Evolutionary conservation across 495 filamentous ascomycete genomes (phyloP).

Genomic region (Aspergillus ostianus): DNA sequence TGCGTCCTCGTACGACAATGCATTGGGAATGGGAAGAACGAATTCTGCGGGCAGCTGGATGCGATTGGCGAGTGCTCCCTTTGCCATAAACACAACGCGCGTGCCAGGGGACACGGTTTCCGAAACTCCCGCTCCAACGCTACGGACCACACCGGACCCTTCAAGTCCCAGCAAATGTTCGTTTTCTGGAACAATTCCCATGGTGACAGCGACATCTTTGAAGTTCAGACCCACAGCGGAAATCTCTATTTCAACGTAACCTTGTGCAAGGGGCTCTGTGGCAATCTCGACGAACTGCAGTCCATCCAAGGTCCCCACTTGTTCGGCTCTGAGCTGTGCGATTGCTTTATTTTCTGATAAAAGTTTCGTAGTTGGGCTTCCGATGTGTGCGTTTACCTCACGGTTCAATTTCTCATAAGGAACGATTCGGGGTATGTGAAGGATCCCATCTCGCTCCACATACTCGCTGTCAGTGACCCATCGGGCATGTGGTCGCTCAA

Average conservation of each 20-base stretch:
- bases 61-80: constrained; percentile 31
- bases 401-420: not conserved
- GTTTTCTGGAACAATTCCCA: constrained; percentile 37
- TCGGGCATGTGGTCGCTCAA: not conserved
- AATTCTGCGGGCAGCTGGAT: constrained; percentile 15
- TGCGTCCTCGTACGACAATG: constrained; percentile 39
- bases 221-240: constrained; percentile 31
- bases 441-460: not conserved
- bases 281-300: constrained; percentile 32
- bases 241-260: constrained; percentile 33
- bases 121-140: constrained; percentile 24
- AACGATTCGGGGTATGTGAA: not conserved
- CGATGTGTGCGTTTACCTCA: not conserved
- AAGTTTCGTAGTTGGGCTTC: not conserved
- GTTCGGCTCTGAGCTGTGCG: not conserved
- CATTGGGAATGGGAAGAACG: constrained; percentile 31
- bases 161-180: constrained; percentile 37
- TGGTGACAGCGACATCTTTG: constrained; percentile 35
- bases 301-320: constrained; percentile 1
- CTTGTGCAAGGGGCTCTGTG: constrained; percentile 45
- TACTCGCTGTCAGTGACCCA: constrained; percentile 2
- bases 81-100: constrained; percentile 36
- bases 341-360: not conserved
- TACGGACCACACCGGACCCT: constrained; percentile 37
- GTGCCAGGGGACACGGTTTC: constrained; percentile 34